These are phyloP conservation scores for Ailanthus altissimus DNA, from an alignment of 345 rosid genomes.

Conservation along the genomic window DNA sequence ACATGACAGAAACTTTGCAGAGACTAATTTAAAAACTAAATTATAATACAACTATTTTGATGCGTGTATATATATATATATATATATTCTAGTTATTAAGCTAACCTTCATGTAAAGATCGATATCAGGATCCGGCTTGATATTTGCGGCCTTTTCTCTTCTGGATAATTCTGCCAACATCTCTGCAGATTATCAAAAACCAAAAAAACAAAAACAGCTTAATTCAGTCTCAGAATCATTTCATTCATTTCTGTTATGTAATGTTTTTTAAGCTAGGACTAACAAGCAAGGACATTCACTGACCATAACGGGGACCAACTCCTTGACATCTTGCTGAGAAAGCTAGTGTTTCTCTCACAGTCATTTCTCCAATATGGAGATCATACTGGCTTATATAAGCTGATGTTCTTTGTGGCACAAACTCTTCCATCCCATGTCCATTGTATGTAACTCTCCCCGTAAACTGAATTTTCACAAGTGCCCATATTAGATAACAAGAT, in stretches of 20 bases:
- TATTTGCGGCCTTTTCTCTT: conserved; percentile 78
- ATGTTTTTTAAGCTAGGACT: background rate
- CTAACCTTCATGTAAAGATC: conserved; percentile 82
- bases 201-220: no score
- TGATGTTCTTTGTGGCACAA: conserved; percentile 61
- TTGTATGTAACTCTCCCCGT: conserved; percentile 64
- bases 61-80: no score
- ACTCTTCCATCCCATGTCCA: conserved; percentile 64
- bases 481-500: conserved; percentile 5
- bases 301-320: conserved; percentile 58
- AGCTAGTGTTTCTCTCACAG: conserved; percentile 65
- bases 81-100: background rate
- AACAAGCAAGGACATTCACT: conserved; percentile 10
- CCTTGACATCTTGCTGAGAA: conserved; percentile 73
- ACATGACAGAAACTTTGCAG: background rate
- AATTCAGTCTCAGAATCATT: conserved; percentile 3
- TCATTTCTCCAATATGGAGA: conserved; percentile 66
- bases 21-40: background rate
- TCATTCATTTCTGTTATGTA: background rate
- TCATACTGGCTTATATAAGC: conserved; percentile 66
- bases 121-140: conserved; percentile 88
- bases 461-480: conserved; percentile 32
- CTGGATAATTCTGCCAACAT: conserved; percentile 68
- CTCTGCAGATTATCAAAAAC: conserved; percentile 37
- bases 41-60: background rate